phyloP scores from a whole-genome alignment of 768 basidiomycete genomes.

The Lyophyllum atratum region DNA sequence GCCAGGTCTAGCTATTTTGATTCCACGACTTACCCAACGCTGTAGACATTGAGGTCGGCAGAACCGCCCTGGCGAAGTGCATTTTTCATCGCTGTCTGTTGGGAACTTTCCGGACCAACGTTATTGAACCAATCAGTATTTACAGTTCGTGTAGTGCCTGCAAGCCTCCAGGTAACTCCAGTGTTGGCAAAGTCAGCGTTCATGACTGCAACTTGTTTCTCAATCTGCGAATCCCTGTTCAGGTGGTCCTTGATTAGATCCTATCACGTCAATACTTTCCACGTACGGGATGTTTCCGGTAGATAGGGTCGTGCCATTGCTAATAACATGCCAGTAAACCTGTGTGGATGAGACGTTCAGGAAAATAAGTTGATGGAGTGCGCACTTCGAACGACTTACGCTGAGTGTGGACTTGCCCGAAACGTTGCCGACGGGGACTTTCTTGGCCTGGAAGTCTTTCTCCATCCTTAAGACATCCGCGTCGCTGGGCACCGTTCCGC shows the following conservation, averaged over 20 bases:
- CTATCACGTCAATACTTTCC: background rate
- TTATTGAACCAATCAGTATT: slow-evolving; percentile 51
- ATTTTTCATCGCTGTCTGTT: slow-evolving; percentile 51
- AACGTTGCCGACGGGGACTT: slow-evolving; percentile 24
- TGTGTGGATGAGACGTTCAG: slow-evolving; percentile 12
- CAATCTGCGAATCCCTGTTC: slow-evolving; percentile 37
- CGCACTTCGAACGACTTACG: slow-evolving; percentile 10
- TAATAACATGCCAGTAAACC: slow-evolving; percentile 43
- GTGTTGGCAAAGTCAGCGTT: slow-evolving; percentile 40
- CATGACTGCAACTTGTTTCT: slow-evolving; percentile 38
- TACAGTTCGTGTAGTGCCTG: slow-evolving; percentile 40
- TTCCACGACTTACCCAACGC: slow-evolving; percentile 40
- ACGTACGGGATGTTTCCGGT: slow-evolving; percentile 47
- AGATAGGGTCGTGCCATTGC: slow-evolving; percentile 25
- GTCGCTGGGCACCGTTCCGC: slow-evolving; percentile 39
- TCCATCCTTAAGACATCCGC: slow-evolving; percentile 36
- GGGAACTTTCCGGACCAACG: slow-evolving; percentile 32
- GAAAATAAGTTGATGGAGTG: background rate
- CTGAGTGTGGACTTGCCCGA: slow-evolving; percentile 17
- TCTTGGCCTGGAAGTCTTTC: slow-evolving; percentile 43
- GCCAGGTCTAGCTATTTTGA: too few relatives aligned
- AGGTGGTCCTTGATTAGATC: background rate
- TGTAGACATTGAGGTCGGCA: slow-evolving; percentile 49
- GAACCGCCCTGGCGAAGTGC: slow-evolving; percentile 42
- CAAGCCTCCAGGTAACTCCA: slow-evolving; percentile 43